A percentile compares a stretch with the other conserved stretches of the same genome.
Evolutionary conservation across 768 basidiomycete genomes (phyloP).

Genomic region (Chalciporus pseudorubinellus): DNA sequence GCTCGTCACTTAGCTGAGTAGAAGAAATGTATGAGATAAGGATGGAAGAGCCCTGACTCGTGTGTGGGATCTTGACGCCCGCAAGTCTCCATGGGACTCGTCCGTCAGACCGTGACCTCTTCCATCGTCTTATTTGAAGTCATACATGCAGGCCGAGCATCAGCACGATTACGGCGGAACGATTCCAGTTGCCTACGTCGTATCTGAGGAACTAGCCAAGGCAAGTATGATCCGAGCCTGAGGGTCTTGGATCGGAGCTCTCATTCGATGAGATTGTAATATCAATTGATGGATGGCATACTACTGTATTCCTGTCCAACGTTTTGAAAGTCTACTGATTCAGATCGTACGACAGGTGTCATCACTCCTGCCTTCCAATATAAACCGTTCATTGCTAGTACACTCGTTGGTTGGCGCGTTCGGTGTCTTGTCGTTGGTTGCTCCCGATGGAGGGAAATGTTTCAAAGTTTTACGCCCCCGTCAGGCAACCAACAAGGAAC

Average conservation of each 20-base stretch:
- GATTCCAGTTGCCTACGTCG: conserved; percentile 45
- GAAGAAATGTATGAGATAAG: too few relatives aligned
- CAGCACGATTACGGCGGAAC: conserved; percentile 1
- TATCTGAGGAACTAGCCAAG: conserved; percentile 57
- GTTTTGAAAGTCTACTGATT: conserved; percentile 1
- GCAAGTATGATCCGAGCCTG: conserved; percentile 26
- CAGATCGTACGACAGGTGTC: conserved; percentile 33
- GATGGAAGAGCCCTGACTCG: too few relatives aligned
- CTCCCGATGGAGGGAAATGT: conserved; percentile 17
- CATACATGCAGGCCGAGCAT: conserved; percentile 3
- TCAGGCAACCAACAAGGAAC: conserved; percentile 54
- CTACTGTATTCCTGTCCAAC: neutral
- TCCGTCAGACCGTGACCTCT: neutral
- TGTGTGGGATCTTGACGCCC: too few relatives aligned
- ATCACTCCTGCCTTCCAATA: conserved; percentile 68
- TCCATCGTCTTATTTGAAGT: neutral
- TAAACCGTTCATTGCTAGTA: conserved; percentile 59
- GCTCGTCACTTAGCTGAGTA: too few relatives aligned
- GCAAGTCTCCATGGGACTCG: too few relatives aligned
- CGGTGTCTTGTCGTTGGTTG: conserved; percentile 42
- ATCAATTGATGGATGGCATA: too few relatives aligned
- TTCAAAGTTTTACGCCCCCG: conserved; percentile 51
- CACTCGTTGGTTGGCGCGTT: conserved; percentile 59
- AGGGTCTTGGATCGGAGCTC: too few relatives aligned
- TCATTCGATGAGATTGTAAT: too few relatives aligned